Evolutionary conservation across 345 rosid genomes (phyloP).

Genomic region (Arabidopsis arenosa): DNA sequence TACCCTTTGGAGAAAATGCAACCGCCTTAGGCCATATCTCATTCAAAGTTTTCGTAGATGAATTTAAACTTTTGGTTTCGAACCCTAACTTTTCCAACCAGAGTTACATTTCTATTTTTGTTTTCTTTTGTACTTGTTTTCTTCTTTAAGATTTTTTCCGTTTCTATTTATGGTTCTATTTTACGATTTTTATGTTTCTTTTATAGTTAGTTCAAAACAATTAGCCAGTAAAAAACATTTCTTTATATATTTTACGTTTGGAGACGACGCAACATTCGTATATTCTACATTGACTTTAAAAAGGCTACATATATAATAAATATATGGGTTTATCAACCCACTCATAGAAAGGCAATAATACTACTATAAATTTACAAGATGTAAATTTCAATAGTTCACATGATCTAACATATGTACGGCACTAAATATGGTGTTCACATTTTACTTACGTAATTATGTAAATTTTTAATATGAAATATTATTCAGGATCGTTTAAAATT

Average conservation of each 20-base stretch:
- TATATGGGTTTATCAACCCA: conserved; percentile 30
- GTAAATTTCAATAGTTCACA: conserved; percentile 37
- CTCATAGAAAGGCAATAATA: conserved; percentile 13
- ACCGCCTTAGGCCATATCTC: not conserved
- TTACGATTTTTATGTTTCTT: not conserved
- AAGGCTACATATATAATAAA: conserved; percentile 10
- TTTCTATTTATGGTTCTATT: too few species aligned
- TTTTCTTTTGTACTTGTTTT: not conserved
- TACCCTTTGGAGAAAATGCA: not conserved
- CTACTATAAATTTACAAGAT: not conserved
- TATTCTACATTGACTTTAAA: conserved; percentile 38
- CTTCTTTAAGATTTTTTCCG: not conserved
- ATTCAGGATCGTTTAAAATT: not conserved
- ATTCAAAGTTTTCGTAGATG: not conserved
- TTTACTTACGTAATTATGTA: not conserved
- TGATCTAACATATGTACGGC: conserved; percentile 4
- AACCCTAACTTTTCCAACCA: not conserved
- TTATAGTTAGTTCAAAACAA: not conserved
- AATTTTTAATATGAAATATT: not conserved
- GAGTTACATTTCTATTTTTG: conserved; percentile 4
- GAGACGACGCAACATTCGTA: conserved; percentile 25
- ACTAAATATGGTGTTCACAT: conserved; percentile 28
- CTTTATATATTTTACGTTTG: not conserved
- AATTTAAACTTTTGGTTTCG: not conserved
- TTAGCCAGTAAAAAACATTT: not conserved